Base-by-base conservation (phyloP, 805 yeast species). In the Isabelozyma heimii region DNA sequence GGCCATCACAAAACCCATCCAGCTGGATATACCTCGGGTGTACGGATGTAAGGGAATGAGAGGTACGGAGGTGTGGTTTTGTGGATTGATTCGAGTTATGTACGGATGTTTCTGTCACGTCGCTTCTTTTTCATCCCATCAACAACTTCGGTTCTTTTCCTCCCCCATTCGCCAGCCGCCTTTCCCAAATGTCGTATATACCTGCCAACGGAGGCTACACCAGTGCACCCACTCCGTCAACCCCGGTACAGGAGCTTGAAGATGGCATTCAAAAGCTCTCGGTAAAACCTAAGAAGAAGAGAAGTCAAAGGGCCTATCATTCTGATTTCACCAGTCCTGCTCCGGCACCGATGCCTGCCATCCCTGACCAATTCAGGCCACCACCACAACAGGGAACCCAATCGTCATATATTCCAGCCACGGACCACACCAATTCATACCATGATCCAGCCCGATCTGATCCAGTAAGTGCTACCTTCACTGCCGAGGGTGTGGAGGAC, bases 221-320 rank as follows among this genome's bases (percentile, higher is more conserved):
- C 24, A 20, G 24, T 20, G 24, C 24, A 5, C 24, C 24, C 3
- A 20, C 42, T 14, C 43, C 48, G 17, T 20, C 26, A 8, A 35
- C 24, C 15, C 47, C 44, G 13, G 47, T 46, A 41, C 47, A 41
- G 9, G 47, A 47, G 10, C 20, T 26, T 10, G n/a, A 45, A 43
- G 24, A 48, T 50, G 14, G 42, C 12, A 12, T 54, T 12, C 52
- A 49, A 24, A 46, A 45, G 12, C 39, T 56, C 39, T 37, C 52
- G 13, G 27, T 54, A 9, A 44, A 43, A 38, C 17, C 46, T 28
- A 65, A 64, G 55, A 65, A 65, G 47, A 68, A 67, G 47, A 52
- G 70, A 49, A 52, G 62, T 5, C 65, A 56, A 10, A 52, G 74
- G 51, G 72, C 72, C 4, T 30, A 30, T 30, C 35, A 30, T 13